Evolutionary conservation across 768 basidiomycete species (phyloP), one percentile per base, ranked within the genome.

Genomic region (Kwoniella bestiolae): DNA sequence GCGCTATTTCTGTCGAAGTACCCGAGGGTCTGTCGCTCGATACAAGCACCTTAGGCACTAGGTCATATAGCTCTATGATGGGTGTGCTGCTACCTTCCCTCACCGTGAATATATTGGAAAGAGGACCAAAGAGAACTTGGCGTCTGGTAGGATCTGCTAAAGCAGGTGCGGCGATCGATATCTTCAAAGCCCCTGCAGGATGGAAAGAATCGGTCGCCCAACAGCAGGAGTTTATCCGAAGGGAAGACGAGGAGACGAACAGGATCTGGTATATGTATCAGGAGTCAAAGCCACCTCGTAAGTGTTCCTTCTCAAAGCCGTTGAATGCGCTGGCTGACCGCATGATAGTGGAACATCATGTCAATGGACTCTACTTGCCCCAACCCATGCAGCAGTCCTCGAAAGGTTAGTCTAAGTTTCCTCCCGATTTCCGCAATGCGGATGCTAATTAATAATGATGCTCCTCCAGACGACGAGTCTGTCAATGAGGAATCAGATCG

Each of bases 11-110:
- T 26, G 56, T 90, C 16, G 76, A 83, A 1, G 67, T 91, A 0
- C 85, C 88, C 0, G 67, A 80, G 6, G 92, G 92, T 3, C 63
- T 94, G 29, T 82, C 82, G 29, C 69, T 91, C 18, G 87, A 91
- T 61, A 86, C 83, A 68, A 95, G 94, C 74, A 90, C 94, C 72
- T 81, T 90, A 26, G 89, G 89, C 2, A 88, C 90, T 16, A 83
- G 85, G 29, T 83, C 84, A 38, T 89, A 91, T 76, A 85, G 86
- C 47, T 91, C 86, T 71, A 83, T 88, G 35, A 86, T 85, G 4
- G 87, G 85, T 70, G 23, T 93, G 8, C 84, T 83, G 31, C 58
- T 91, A 3, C 89, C 90, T 7, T 67, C 81, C 16, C 79, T 85
- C 3, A 80, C 80, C 23, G 56, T 86, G 8, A 87, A 85, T 66